A percentile compares a stretch with the other conserved stretches of the same genome.
Conservation (phyloP, 768 basidiomycete species). For the Lanmaoa pseudosensibilis region DNA sequence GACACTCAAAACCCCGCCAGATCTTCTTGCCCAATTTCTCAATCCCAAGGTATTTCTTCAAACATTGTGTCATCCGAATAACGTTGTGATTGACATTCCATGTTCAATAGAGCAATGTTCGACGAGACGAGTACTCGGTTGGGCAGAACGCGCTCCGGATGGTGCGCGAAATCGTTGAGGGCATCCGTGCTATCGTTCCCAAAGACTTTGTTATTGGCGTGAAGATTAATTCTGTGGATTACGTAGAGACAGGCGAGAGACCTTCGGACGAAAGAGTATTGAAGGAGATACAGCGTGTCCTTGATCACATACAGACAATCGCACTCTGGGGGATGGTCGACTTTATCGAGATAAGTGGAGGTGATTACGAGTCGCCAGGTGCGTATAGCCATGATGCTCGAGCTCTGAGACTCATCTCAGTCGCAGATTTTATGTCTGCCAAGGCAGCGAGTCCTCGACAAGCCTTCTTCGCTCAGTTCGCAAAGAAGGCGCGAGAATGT, state of each 20-base stretch:
- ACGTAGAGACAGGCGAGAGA: constrained; percentile 39
- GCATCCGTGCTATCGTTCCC: constrained; percentile 56
- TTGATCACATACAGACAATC: constrained; percentile 61
- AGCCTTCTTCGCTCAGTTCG: constrained; percentile 71
- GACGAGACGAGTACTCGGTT: constrained; percentile 61
- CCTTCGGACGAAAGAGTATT: constrained; percentile 33
- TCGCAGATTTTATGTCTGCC: constrained; percentile 45
- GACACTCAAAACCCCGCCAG: constrained; percentile 35
- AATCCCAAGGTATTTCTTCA: constrained; percentile 56
- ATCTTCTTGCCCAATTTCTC: constrained; percentile 78
- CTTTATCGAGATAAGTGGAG: constrained; percentile 87
- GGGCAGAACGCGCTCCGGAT: constrained; percentile 51
- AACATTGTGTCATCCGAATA: constrained; percentile 1
- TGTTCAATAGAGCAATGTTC: constrained; percentile 45
- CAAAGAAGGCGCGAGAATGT: constrained; percentile 50
- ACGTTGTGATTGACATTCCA: constrained; percentile 11
- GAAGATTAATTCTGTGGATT: constrained; percentile 82
- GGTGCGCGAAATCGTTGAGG: constrained; percentile 52
- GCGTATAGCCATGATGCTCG: constrained; percentile 9
- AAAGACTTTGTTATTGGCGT: constrained; percentile 68
- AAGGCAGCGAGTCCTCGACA: constrained; percentile 46
- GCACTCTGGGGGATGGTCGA: constrained; percentile 68
- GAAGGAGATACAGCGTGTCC: constrained; percentile 40
- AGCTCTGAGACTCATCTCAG: neutral
- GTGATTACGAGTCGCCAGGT: constrained; percentile 82